A percentile compares a stretch with the other conserved stretches of the same genome.
These are phyloP conservation scores for Geotrichum siamense DNA, from an alignment of 1,139 yeast species.

Conservation along the genomic window DNA sequence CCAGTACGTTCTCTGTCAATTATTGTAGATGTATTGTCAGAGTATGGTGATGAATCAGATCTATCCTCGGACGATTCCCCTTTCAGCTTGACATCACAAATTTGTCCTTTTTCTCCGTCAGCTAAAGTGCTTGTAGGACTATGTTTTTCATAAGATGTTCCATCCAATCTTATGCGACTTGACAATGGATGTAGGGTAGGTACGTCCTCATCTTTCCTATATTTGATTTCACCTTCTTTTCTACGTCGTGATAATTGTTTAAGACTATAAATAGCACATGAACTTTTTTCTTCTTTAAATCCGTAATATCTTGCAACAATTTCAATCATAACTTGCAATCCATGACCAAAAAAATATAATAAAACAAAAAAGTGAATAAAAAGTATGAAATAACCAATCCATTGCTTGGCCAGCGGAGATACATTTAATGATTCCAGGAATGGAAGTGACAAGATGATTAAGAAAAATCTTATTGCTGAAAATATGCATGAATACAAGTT, in stretches of 20 bases:
- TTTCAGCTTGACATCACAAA: not conserved
- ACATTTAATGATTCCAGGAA: slow-evolving; percentile 27
- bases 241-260: slow-evolving; percentile 24
- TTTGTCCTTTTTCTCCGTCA: not conserved
- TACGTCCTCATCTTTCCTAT: not conserved
- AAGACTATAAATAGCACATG: slow-evolving; percentile 23
- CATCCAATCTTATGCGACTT: slow-evolving; percentile 1
- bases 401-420: slow-evolving; percentile 25
- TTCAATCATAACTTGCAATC: slow-evolving; percentile 30
- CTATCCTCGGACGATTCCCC: not conserved
- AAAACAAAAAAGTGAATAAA: slow-evolving; percentile 31
- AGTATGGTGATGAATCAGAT: not conserved
- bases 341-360: slow-evolving; percentile 29
- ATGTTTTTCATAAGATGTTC: not conserved
- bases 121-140: not conserved
- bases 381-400: slow-evolving; percentile 34
- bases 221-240: not conserved
- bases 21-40: not conserved
- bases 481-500: slow-evolving; percentile 25
- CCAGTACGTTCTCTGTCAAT: not conserved
- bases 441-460: slow-evolving; percentile 29
- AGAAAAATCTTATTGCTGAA: slow-evolving; percentile 25
- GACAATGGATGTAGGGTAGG: slow-evolving; percentile 5
- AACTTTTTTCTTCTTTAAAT: slow-evolving; percentile 21
- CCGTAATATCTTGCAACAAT: slow-evolving; percentile 27